A percentile compares a stretch with the other conserved stretches of the same genome.
Conservation (phyloP, 2,329 filamentous ascomycete genomes). For the Ceratocystis diversiconidia region DNA sequence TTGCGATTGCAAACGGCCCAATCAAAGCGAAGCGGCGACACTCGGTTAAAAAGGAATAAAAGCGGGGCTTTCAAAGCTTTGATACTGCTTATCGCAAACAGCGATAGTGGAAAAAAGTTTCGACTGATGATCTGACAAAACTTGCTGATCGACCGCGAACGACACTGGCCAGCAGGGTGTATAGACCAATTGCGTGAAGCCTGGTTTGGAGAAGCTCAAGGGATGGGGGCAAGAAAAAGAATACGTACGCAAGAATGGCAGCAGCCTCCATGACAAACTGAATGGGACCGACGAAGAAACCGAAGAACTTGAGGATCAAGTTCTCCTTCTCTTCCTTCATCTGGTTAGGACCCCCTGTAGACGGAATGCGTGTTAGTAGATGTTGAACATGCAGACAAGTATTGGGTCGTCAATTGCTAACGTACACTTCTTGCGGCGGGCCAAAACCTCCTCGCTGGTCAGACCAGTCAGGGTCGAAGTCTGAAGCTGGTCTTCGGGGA, state of each 20-base stretch:
- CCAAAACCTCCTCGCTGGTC: constrained; percentile 52
- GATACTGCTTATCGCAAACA: not conserved
- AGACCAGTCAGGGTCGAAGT: constrained; percentile 59
- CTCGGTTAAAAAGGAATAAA: constrained; percentile 5
- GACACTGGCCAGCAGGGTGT: not conserved
- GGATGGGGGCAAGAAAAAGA: constrained; percentile 42
- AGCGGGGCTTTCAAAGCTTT: not conserved
- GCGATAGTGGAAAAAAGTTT: constrained; percentile 3
- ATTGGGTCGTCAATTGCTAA: constrained; percentile 25
- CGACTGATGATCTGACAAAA: not conserved
- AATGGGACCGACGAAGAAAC: constrained; percentile 77
- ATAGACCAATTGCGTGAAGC: not conserved
- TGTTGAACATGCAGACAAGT: not conserved
- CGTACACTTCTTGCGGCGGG: constrained; percentile 47
- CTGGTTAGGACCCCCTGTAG: constrained; percentile 53
- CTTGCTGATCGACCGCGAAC: not conserved
- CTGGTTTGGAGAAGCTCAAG: not conserved
- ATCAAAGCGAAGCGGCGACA: constrained; percentile 8
- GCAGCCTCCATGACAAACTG: constrained; percentile 90
- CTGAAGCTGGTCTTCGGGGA: constrained; percentile 62
- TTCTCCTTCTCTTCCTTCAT: constrained; percentile 90
- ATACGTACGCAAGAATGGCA: constrained; percentile 66
- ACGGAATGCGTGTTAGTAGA: constrained; percentile 28
- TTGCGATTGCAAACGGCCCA: not conserved
- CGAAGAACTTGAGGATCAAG: constrained; percentile 64